These are phyloP conservation scores for Urtica urens DNA, from an alignment of 306 rosid genomes.

Conservation along the genomic window DNA sequence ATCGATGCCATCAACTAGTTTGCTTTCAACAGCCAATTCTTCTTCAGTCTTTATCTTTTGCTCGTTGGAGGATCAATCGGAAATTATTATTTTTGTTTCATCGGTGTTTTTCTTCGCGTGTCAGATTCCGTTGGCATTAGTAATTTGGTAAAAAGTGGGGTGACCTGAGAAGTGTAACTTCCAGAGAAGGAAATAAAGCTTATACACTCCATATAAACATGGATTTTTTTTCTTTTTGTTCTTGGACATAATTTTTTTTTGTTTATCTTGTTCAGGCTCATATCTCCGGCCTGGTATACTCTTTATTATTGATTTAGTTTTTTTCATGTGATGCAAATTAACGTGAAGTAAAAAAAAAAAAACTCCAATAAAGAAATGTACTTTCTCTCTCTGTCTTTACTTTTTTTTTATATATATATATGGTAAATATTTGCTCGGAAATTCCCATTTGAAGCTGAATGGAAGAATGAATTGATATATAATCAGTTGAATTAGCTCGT, in stretches of 20 bases:
- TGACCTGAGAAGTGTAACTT: conserved; percentile 33
- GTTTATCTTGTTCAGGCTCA: conserved; percentile 11
- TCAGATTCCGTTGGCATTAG: conserved; percentile 26
- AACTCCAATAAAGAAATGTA: neutral
- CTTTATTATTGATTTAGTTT: neutral
- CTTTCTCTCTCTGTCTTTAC: neutral
- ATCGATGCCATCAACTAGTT: conserved; percentile 87
- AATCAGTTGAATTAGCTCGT: no score
- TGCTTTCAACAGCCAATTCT: conserved; percentile 11
- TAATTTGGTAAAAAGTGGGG: conserved; percentile 38
- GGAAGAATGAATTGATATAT: no score
- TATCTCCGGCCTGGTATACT: neutral
- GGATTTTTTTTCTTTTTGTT: neutral
- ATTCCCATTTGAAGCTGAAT: no score
- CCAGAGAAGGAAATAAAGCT: conserved; percentile 49
- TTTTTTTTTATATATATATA: neutral
- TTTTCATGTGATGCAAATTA: neutral
- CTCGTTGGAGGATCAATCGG: conserved; percentile 30
- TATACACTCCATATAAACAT: conserved; percentile 20
- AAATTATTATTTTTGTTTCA: conserved; percentile 44
- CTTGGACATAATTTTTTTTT: conserved; percentile 24
- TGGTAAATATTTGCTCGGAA: neutral
- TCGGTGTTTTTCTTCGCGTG: conserved; percentile 26
- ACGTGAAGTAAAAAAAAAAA: no score
- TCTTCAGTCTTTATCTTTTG: conserved; percentile 25